Evolutionary conservation across 1,139 yeast species (phyloP), one percentile per base, ranked within the genome.

Genomic region (Kurtzmaniella quercitrusa): DNA sequence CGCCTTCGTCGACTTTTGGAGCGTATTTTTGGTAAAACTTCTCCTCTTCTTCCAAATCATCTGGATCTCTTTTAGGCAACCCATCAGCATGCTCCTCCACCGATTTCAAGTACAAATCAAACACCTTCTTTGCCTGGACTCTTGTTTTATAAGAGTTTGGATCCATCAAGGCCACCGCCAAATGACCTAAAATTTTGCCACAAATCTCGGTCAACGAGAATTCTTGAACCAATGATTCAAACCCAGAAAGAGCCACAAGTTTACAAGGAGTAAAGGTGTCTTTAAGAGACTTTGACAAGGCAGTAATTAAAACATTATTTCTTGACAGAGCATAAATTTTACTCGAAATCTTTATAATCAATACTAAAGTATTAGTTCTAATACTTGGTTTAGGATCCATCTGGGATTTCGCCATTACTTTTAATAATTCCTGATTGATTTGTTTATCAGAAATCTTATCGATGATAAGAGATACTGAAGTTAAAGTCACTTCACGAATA

Each of bases 321-420:
- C 84, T 72, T 2, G 88, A 79, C 17, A 65, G 66, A 19, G 72
- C 66, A 47, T 83, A 83, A 49, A 93, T 77, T 48, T 74, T 68
- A 27, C 74, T 66, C 0, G 96, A 83, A 27, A 93, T 82, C 47
- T 80, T 80, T 23, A 89, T 82, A 21, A 93, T 75, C 38, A 89
- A 75, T 21, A 88, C 75, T 18, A 94, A 77, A 0, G 98, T 91
- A 62, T 89, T 87, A 6, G 93, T 89, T 52, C 98, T 69, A 16
- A 93, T 87, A 19, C 88, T 87, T 1, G 94, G 84, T 46, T 83
- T 84, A 2, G 82, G 79, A 58, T 93, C 98, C 60, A 79, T 83
- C 60, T 91, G 98, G 1, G 95, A 80, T 57, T 86, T 88, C 1
- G 98, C 98, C 46, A 93, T 67, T 41, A 81, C 76, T 52, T 95